Evolutionary conservation across 1,139 yeast species (phyloP).

Genomic region (Suzukiozyma palmioleophila): DNA sequence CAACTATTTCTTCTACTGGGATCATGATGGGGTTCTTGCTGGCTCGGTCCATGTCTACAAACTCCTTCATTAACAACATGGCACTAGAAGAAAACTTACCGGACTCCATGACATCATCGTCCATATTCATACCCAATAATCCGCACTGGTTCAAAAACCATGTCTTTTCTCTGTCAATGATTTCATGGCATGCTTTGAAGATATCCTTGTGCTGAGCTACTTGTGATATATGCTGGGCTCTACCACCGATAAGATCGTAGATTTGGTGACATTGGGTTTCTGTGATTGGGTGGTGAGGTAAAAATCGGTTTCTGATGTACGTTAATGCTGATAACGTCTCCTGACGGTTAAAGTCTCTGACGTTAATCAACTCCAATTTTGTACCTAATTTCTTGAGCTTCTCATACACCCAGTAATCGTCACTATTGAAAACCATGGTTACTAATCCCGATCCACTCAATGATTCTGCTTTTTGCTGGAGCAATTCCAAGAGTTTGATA

Average conservation of each 20-base stretch:
- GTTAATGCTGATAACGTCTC: slow-evolving; percentile 58
- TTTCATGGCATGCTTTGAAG: slow-evolving; percentile 59
- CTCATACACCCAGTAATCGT: slow-evolving; percentile 86
- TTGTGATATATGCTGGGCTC: slow-evolving; percentile 77
- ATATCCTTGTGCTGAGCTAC: slow-evolving; percentile 66
- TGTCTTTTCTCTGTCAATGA: slow-evolving; percentile 76
- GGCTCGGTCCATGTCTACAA: slow-evolving; percentile 62
- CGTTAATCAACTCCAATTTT: slow-evolving; percentile 66
- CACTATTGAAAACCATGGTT: slow-evolving; percentile 74
- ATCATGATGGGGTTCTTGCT: slow-evolving; percentile 28
- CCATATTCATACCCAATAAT: slow-evolving; percentile 71
- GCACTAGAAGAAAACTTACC: slow-evolving; percentile 79
- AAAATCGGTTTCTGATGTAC: slow-evolving; percentile 46
- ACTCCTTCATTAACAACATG: slow-evolving; percentile 67
- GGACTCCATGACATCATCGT: slow-evolving; percentile 83
- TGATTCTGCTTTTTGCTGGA: slow-evolving; percentile 81
- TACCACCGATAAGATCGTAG: slow-evolving; percentile 74
- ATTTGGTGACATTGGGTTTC: slow-evolving; percentile 47
- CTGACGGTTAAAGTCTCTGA: slow-evolving; percentile 56
- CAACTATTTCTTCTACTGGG: slow-evolving; percentile 14
- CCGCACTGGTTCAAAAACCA: slow-evolving; percentile 88
- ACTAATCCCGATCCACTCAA: slow-evolving; percentile 73
- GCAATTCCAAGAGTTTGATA: slow-evolving; percentile 60
- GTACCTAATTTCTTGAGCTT: slow-evolving; percentile 71
- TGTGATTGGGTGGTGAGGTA: slow-evolving; percentile 33